Conservation (phyloP, 2,329 filamentous ascomycete species). For the Penicillium italicum region DNA sequence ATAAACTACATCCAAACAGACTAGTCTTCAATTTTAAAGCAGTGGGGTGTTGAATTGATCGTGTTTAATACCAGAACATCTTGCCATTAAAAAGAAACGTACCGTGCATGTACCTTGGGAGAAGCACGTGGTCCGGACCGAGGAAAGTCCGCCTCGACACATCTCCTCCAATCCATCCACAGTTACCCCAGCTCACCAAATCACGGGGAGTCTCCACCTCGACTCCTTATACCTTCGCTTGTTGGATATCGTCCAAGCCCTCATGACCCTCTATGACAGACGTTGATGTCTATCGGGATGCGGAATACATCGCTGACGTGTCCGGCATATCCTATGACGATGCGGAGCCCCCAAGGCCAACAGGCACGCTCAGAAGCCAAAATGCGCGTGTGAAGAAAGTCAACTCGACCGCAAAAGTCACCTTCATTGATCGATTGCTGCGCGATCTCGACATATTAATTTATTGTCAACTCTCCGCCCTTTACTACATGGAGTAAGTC, state of each 20-base stretch:
- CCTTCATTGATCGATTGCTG: slow-evolving; percentile 54
- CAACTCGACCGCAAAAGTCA: slow-evolving; percentile 41
- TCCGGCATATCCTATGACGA: slow-evolving; percentile 38
- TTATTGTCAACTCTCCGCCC: slow-evolving; percentile 58
- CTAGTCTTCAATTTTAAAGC: neutral
- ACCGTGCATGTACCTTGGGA: neutral
- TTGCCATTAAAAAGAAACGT: neutral
- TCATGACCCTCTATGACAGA: slow-evolving; percentile 49
- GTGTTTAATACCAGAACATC: neutral
- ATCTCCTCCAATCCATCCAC: neutral
- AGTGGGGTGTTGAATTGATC: neutral
- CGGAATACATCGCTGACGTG: slow-evolving; percentile 47
- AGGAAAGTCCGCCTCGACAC: slow-evolving; percentile 15
- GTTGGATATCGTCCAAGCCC: slow-evolving; percentile 30
- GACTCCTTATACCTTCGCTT: slow-evolving; percentile 2
- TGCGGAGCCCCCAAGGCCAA: slow-evolving; percentile 18
- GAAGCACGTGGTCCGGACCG: slow-evolving; percentile 22
- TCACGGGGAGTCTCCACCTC: slow-evolving; percentile 9
- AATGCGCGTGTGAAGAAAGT: slow-evolving; percentile 33
- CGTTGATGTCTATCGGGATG: slow-evolving; percentile 46
- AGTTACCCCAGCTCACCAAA: slow-evolving; percentile 4
- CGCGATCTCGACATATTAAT: slow-evolving; percentile 57
- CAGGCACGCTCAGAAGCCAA: slow-evolving; percentile 16
- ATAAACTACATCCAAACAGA: neutral
- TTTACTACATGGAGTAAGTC: slow-evolving; percentile 63